Base-by-base conservation (phyloP, 140 eudicot species). In the Cichorium intybus region DNA sequence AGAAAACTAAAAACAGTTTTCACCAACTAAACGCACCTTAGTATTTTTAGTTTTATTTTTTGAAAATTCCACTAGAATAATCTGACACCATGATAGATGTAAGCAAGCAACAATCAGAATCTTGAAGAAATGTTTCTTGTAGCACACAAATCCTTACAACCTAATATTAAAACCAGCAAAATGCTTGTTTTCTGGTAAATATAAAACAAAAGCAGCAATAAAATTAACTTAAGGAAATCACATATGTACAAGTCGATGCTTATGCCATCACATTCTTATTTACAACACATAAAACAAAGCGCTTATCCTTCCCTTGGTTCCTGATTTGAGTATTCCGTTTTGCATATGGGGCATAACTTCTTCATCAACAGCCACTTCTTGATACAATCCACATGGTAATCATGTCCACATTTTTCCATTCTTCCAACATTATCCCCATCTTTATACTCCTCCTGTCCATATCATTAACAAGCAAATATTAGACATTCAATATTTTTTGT, bases 311-410 rank as follows among this genome's bases (percentile, higher is more conserved):
- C 26, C 52, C 26, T 56, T 41, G 65, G 41, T 60, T 57, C 68
- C 66, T 73, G 62, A 51, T 50, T 46, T 16, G 71, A 65, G 64
- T 63, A 80, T 37, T 78, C 73, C 2, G 81, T 58, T 72, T 84
- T 84, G 77, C 90, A 84, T 21, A 84, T 77, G 37, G 90, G 90
- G 73, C 90, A 84, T 37, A 75, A 53, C 58, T 84, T 84, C 79
- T 84, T 84, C 79, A 77, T 68, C 62, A 58, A 22, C 73, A 80
- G 53, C 90, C 90, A 84, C 67, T 74, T 84, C 63, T 56, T 80
- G 57, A 84, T 80, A 65, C 90, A 84, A 47, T 70, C 79, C 62
- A 69, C 77, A 45, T 84, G 90, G 60, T 74, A 84, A 23, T 62
- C 84, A 77, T 84, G 90, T 27, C 84, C 81, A 39, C 90, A 84